Evolutionary conservation across 495 filamentous ascomycete species (phyloP).

Genomic region (Pyronema omphalodes): DNA sequence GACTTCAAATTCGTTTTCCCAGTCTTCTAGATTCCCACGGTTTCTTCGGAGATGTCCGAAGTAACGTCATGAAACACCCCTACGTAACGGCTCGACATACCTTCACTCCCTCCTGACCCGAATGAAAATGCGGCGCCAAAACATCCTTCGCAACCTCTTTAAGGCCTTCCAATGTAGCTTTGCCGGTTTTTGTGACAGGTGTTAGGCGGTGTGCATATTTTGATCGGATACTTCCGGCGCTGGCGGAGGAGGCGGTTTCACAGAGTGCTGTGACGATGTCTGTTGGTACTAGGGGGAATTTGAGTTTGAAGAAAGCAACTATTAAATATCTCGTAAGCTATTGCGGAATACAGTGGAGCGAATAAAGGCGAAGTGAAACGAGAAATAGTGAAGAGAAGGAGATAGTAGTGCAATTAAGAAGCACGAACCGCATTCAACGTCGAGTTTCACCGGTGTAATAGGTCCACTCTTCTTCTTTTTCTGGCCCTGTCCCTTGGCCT

Average conservation of each 20-base stretch:
- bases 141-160: constrained; percentile 52
- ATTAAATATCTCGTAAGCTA: constrained; percentile 7
- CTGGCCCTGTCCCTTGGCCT: constrained; percentile 39
- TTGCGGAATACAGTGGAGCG: constrained; percentile 7
- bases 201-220: constrained; percentile 70
- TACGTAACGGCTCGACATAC: constrained; percentile 20
- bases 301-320: constrained; percentile 49
- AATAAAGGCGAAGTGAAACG: background rate
- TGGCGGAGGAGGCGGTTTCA: constrained; percentile 20
- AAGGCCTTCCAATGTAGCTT: constrained; percentile 59
- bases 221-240: constrained; percentile 43
- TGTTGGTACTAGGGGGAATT: constrained; percentile 58
- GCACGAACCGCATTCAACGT: constrained; percentile 51
- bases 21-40: background rate
- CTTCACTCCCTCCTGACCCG: constrained; percentile 31
- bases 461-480: constrained; percentile 28
- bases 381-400: background rate
- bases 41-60: no score
- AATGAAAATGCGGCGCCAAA: constrained; percentile 53
- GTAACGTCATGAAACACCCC: background rate
- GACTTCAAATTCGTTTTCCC: background rate
- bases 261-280: constrained; percentile 61
- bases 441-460: constrained; percentile 49
- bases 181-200: constrained; percentile 55
- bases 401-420: background rate